These are phyloP conservation scores for Kodamaea fukazawae DNA, from an alignment of 805 yeast genomes.

Conservation along the genomic window DNA sequence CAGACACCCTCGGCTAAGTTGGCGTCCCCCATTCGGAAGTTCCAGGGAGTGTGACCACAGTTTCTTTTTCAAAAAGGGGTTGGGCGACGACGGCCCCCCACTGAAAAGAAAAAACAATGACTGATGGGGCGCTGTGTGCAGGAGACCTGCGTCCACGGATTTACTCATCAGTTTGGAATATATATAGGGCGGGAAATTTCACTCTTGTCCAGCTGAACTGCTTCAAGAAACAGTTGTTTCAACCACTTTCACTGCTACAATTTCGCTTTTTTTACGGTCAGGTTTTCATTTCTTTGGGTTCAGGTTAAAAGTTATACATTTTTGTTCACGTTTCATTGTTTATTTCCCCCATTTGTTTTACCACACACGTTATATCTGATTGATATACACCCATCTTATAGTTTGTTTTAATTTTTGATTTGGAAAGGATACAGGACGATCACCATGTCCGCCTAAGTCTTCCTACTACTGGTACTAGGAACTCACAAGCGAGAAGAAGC, in stretches of 20 bases:
- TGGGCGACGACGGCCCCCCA: not conserved
- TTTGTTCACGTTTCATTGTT: not conserved
- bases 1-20: too few species aligned
- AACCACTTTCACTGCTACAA: not conserved
- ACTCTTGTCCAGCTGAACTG: not conserved
- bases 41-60: conserved; percentile 4
- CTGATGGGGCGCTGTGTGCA: conserved; percentile 6
- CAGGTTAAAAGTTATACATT: too few species aligned
- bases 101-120: conserved; percentile 5
- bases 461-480: not conserved
- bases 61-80: conserved; percentile 7
- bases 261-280: not conserved
- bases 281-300: conserved; percentile 3
- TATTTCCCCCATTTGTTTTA: conserved; percentile 1
- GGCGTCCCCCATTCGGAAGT: not conserved
- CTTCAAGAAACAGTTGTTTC: too few species aligned
- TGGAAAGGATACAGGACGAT: not conserved
- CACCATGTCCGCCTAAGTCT: conserved; percentile 1
- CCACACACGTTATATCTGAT: not conserved
- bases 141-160: conserved; percentile 1
- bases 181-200: conserved; percentile 2
- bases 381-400: not conserved
- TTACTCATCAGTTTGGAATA: conserved; percentile 2
- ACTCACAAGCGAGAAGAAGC: not conserved
- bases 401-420: conserved; percentile 2